These are phyloP conservation scores for Xylaria multiplex DNA, from an alignment of 2,329 filamentous ascomycete genomes.

Conservation along the genomic window DNA sequence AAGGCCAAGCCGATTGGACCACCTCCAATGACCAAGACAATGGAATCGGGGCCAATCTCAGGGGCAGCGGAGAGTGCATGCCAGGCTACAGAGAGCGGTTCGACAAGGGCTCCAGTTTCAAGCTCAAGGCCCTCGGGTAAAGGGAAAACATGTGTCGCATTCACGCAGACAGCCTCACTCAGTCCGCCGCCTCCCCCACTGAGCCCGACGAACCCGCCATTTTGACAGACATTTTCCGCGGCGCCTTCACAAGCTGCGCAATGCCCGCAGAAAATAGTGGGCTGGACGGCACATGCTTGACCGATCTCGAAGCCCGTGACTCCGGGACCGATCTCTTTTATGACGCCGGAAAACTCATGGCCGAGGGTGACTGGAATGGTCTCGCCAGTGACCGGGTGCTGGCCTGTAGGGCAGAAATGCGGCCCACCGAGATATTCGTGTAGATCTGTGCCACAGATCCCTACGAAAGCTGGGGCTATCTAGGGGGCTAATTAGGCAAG, in stretches of 20 bases:
- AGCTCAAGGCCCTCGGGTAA: slow-evolving; percentile 19
- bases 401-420: slow-evolving; percentile 17
- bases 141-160: slow-evolving; percentile 20
- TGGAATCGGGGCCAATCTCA: slow-evolving; percentile 2
- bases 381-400: slow-evolving; percentile 20
- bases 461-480: slow-evolving; percentile 24
- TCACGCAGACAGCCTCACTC: slow-evolving; percentile 22
- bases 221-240: slow-evolving; percentile 23
- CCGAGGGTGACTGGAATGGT: slow-evolving; percentile 26
- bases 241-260: slow-evolving; percentile 16
- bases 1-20: slow-evolving; percentile 22
- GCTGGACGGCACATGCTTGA: slow-evolving; percentile 20
- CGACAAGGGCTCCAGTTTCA: slow-evolving; percentile 23
- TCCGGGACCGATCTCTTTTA: slow-evolving; percentile 20
- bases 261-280: slow-evolving; percentile 21
- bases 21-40: slow-evolving; percentile 14
- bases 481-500: neutral
- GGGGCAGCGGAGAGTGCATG: slow-evolving; percentile 22
- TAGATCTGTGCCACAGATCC: slow-evolving; percentile 23
- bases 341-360: slow-evolving; percentile 25
- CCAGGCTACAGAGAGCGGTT: slow-evolving; percentile 24
- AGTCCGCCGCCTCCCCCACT: slow-evolving; percentile 20
- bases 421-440: slow-evolving; percentile 27
- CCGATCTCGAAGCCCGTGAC: slow-evolving; percentile 19
- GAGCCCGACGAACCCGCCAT: slow-evolving; percentile 16